phyloP scores from a whole-genome alignment of 2,329 filamentous ascomycete species.

The Phyllosticta citriasiana region DNA sequence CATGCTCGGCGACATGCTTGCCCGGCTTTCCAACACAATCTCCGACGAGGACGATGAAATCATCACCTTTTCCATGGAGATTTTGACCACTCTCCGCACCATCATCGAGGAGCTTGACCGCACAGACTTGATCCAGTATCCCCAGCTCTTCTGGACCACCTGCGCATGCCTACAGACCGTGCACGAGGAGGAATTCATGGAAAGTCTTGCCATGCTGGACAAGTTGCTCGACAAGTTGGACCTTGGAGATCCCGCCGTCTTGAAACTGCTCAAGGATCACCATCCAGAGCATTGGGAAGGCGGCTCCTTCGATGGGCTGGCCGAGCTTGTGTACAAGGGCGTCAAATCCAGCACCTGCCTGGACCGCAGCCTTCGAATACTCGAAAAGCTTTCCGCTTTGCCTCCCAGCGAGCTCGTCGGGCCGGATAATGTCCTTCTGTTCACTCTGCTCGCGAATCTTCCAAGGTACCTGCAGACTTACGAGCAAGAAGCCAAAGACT shows the following conservation, averaged over 20 bases:
- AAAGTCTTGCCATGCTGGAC: conserved; percentile 84
- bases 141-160: conserved; percentile 95
- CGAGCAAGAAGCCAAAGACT: conserved; percentile 51
- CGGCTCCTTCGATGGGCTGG: conserved; percentile 66
- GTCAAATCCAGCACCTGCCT: conserved; percentile 77
- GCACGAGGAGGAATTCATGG: conserved; percentile 88
- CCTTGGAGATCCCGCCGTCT: conserved; percentile 57
- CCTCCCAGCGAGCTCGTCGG: conserved; percentile 76
- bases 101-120: conserved; percentile 78
- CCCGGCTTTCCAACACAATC: conserved; percentile 88
- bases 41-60: conserved; percentile 90
- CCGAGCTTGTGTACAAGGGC: conserved; percentile 82
- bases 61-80: conserved; percentile 96
- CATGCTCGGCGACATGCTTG: conserved; percentile 97
- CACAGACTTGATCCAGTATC: conserved; percentile 74
- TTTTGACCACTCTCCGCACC: conserved; percentile 84
- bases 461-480: conserved; percentile 74
- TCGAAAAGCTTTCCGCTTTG: conserved; percentile 69
- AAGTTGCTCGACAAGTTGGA: conserved; percentile 78
- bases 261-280: conserved; percentile 63
- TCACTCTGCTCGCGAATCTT: conserved; percentile 82
- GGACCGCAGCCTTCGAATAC: conserved; percentile 62
- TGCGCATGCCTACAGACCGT: conserved; percentile 95
- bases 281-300: conserved; percentile 85
- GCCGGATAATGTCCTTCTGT: conserved; percentile 70